phyloP scores from a whole-genome alignment of 371 early-diverging fungal genomes.

The Mucor sp. region DNA sequence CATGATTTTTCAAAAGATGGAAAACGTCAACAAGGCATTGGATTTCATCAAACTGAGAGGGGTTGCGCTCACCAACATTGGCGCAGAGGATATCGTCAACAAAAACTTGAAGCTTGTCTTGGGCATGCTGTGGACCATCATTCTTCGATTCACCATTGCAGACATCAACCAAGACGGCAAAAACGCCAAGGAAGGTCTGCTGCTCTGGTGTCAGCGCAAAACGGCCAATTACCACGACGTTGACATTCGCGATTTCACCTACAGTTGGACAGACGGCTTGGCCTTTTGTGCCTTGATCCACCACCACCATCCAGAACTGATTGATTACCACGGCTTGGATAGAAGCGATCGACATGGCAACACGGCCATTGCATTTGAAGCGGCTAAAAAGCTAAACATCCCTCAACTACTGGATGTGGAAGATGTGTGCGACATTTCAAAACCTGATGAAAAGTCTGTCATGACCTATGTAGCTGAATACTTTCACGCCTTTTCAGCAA shows the following conservation, averaged over 20 bases:
- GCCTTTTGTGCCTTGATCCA: conserved; percentile 70
- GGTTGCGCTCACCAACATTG: conserved; percentile 92
- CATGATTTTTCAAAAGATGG: conserved; percentile 93
- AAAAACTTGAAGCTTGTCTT: conserved; percentile 93
- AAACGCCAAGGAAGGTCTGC: conserved; percentile 88
- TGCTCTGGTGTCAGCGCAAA: conserved; percentile 97
- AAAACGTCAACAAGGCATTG: conserved; percentile 94
- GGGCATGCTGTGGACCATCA: conserved; percentile 98
- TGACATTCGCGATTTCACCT: conserved; percentile 84
- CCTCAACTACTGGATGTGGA: conserved; percentile 94
- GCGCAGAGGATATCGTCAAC: conserved; percentile 97
- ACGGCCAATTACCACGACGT: conserved; percentile 88
- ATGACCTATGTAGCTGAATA: conserved; percentile 99
- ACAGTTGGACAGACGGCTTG: conserved; percentile 94
- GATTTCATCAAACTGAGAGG: conserved; percentile 89
- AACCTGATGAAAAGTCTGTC: conserved; percentile 97
- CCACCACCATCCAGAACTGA: conserved; percentile 80
- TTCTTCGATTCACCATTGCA: conserved; percentile 93
- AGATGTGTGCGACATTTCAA: conserved; percentile 92
- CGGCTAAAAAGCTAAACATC: conserved; percentile 87
- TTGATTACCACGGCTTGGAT: conserved; percentile 97
- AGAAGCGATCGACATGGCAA: conserved; percentile 88
- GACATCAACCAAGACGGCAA: conserved; percentile 93
- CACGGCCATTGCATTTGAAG: conserved; percentile 95
- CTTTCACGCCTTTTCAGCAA: conserved; percentile 94